Percentiles rank a stretch among this genome's conserved stretches.
phyloP scores from a whole-genome alignment of 306 rosid species.

The Dalbergia oliveri region DNA sequence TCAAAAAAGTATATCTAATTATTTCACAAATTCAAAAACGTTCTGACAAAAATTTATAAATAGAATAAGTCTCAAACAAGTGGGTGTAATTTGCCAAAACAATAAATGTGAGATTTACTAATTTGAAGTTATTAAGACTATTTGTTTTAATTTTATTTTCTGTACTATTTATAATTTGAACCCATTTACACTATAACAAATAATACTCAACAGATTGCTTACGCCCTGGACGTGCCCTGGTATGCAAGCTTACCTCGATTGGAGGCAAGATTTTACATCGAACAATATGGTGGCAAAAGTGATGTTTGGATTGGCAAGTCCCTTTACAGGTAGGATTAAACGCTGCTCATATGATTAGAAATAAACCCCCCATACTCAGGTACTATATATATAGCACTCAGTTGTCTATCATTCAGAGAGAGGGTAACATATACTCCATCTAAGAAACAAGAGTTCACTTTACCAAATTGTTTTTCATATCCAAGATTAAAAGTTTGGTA shows the following conservation, averaged over 20 bases:
- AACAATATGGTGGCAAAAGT: constrained; percentile 80
- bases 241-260: constrained; percentile 83
- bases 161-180: too few species aligned
- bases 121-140: background rate
- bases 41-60: too few species aligned
- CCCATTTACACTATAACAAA: too few species aligned
- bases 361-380: too few species aligned
- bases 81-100: background rate
- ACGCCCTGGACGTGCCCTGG: constrained; percentile 80
- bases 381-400: constrained; percentile 35
- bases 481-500: too few species aligned
- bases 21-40: too few species aligned
- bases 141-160: background rate
- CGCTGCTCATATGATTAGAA: too few species aligned
- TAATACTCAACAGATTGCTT: constrained; percentile 60
- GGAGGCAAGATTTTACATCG: constrained; percentile 72
- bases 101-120: background rate
- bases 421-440: too few species aligned
- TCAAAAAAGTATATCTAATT: too few species aligned
- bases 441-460: background rate
- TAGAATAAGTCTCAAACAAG: too few species aligned
- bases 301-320: constrained; percentile 96
- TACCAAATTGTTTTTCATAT: too few species aligned
- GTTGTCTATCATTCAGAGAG: too few species aligned
- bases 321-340: constrained; percentile 61